Evolutionary conservation across 805 yeast species (phyloP).

Genomic region (Candida boleticola): DNA sequence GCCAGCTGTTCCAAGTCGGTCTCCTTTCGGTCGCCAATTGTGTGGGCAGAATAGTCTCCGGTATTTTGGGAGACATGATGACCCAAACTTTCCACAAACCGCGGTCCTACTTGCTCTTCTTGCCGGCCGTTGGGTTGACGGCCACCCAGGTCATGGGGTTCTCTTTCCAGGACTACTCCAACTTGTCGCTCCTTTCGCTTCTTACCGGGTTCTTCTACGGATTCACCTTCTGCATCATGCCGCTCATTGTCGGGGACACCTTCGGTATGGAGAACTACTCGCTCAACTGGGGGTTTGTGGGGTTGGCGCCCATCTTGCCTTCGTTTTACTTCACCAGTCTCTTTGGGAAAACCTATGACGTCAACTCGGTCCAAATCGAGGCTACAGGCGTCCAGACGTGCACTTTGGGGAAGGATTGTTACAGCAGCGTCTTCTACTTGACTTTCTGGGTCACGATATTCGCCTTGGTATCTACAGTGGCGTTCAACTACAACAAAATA

Average conservation of each 20-base stretch:
- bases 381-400: constrained; percentile 20
- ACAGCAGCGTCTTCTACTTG: constrained; percentile 43
- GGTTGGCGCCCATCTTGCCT: constrained; percentile 63
- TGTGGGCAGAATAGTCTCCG: constrained; percentile 61
- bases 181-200: constrained; percentile 51
- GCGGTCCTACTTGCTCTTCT: constrained; percentile 52
- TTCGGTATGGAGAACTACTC: constrained; percentile 70
- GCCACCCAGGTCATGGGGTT: constrained; percentile 52
- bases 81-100: constrained; percentile 43
- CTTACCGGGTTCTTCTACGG: constrained; percentile 73
- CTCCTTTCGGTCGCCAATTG: constrained; percentile 68
- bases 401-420: constrained; percentile 36
- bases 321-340: constrained; percentile 57
- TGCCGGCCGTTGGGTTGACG: constrained; percentile 49
- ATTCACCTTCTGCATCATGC: constrained; percentile 65
- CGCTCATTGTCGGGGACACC: constrained; percentile 71
- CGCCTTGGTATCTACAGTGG: constrained; percentile 18
- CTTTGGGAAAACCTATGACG: constrained; percentile 66
- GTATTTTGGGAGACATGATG: constrained; percentile 62
- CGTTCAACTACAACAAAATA: constrained; percentile 14
- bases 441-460: constrained; percentile 33
- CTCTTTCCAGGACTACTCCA: constrained; percentile 25
- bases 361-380: constrained; percentile 20
- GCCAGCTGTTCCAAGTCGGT: constrained; percentile 73
- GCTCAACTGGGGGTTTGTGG: constrained; percentile 71